Conservation (phyloP, 345 rosid genomes). For the Rhodomyrtus tomentosa region DNA sequence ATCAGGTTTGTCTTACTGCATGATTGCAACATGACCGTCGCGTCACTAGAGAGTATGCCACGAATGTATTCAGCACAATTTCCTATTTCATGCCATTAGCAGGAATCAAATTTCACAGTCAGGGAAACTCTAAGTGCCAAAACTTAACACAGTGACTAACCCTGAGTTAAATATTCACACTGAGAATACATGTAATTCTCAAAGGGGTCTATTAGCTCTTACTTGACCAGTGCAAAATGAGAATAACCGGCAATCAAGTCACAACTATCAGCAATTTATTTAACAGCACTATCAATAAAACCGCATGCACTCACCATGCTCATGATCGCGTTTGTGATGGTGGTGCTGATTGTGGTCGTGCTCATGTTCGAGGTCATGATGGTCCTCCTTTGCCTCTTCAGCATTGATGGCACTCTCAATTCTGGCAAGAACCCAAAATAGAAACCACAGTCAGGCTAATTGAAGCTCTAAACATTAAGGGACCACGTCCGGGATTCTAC, state of each 20-base stretch:
- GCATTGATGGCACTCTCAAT: constrained; percentile 68
- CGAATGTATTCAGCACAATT: neutral
- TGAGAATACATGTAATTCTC: neutral
- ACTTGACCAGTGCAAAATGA: neutral
- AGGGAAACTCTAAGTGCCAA: neutral
- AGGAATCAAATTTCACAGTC: neutral
- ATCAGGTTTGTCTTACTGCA: neutral
- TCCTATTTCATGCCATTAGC: neutral
- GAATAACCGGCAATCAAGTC: neutral
- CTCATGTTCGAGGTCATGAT: constrained; percentile 25
- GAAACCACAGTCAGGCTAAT: neutral
- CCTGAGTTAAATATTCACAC: neutral
- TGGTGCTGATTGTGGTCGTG: constrained; percentile 28
- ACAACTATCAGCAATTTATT: neutral
- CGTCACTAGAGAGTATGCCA: neutral
- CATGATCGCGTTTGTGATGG: constrained; percentile 44
- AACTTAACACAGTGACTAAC: neutral
- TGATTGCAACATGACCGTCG: neutral
- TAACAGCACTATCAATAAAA: neutral
- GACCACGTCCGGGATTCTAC: neutral
- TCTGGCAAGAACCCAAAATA: constrained; percentile 24
- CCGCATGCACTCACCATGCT: constrained; percentile 43
- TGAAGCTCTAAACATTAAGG: neutral
- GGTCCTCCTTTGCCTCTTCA: constrained; percentile 43
- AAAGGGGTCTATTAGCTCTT: neutral